Base-by-base conservation (phyloP, 192 early-diverging fungal genomes). In the Linderina pennispora region DNA sequence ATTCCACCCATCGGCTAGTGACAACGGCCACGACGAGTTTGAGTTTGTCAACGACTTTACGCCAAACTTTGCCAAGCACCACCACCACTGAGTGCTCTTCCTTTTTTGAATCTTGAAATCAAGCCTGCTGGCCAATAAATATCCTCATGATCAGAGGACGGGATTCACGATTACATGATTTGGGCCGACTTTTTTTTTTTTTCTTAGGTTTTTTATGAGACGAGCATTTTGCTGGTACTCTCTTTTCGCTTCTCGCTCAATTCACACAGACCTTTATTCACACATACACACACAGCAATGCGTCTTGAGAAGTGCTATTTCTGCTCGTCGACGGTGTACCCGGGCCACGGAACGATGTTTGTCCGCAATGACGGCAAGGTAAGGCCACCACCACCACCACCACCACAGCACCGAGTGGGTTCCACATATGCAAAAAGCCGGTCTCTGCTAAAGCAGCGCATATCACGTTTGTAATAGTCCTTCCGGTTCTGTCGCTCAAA, bases 241-340 rank as follows among this genome's bases (percentile, higher is more conserved):
- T n/a, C n/a, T n/a, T n/a, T n/a, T n/a, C n/a, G 28, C 28, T 40
- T 40, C 21, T 20, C 38, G 8, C 14, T 8, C 21, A 20, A 43
- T 43, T n/a, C 42, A 28, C 42, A 26, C 21, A 43, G 4, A 43
- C 8, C 13, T 43, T 16, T 4, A 6, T 43, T 16, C 20, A 43
- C 5, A 19, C 33, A 5, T 5, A 24, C 22, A 5, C 39, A 8
- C 5, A 11, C 5, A 31, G 54, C 45, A 21, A 97, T 97, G 94
- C 82, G 93, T 65, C 76, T 99, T 39, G 93, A 96, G 76, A 96
- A 96, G 82, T 99, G 96, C 69, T 99, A 94, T 69, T 99, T 99
- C 69, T 99, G 96, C 78, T 94, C 91, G 28, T 87, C 85, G 23
- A 94, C 91, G 23, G 81, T 87, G 53, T 99, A 99, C 58, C 96